A percentile compares a stretch with the other conserved stretches of the same genome.
These are phyloP conservation scores for Pachyrhizus erosus DNA, from an alignment of 306 rosid genomes.

Conservation along the genomic window DNA sequence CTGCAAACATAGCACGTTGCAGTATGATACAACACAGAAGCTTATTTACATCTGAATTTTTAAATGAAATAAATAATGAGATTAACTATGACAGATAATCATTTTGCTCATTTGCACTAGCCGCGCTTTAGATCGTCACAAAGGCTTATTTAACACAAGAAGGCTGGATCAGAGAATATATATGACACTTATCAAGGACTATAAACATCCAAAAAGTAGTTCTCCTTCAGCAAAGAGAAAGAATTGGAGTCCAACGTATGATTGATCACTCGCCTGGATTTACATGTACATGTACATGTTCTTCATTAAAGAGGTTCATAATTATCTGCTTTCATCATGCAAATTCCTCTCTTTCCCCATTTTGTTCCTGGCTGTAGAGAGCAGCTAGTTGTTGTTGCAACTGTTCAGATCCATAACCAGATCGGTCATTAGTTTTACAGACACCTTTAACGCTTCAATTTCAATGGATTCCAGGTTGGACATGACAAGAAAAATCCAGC, in stretches of 20 bases:
- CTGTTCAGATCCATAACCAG: conserved; percentile 56
- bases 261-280: conserved; percentile 62
- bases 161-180: conserved; percentile 52
- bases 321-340: conserved; percentile 54
- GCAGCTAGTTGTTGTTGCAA: conserved; percentile 80
- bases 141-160: conserved; percentile 47
- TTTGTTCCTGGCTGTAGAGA: conserved; percentile 63
- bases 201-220: conserved; percentile 47
- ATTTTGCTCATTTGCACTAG: conserved; percentile 51
- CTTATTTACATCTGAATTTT: conserved; percentile 46
- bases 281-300: conserved; percentile 42
- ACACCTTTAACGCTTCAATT: conserved; percentile 24
- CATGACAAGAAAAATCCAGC: not conserved
- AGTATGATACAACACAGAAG: conserved; percentile 48
- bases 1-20: conserved; percentile 50
- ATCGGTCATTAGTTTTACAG: conserved; percentile 19
- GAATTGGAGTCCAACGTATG: conserved; percentile 46
- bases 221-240: conserved; percentile 48
- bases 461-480: not conserved
- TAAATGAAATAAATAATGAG: conserved; percentile 45
- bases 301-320: conserved; percentile 47
- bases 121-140: conserved; percentile 34
- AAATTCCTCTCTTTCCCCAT: conserved; percentile 71
- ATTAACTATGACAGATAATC: conserved; percentile 33
- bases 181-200: conserved; percentile 45